phyloP scores from a whole-genome alignment of 345 rosid genomes.

The Microthlaspi erraticum region DNA sequence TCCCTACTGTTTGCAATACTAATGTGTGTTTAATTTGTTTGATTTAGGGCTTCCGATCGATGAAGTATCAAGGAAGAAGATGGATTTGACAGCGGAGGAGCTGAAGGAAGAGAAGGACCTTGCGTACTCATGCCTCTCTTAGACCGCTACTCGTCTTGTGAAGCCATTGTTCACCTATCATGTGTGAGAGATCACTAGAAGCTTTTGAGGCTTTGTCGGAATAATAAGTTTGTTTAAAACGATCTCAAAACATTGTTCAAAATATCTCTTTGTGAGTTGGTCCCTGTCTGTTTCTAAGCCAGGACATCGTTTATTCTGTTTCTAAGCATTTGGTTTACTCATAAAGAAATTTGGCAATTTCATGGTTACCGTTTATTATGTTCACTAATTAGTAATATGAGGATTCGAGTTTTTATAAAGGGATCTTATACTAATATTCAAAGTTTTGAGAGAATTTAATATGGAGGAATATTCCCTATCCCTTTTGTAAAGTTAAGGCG shows the following conservation, averaged over 20 bases:
- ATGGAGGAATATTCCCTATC: not conserved
- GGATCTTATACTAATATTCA: conserved; percentile 20
- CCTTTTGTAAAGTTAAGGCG: conserved; percentile 36
- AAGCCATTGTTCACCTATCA: not conserved
- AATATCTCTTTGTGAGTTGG: conserved; percentile 11
- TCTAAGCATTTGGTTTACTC: conserved; percentile 4
- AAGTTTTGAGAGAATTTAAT: not conserved
- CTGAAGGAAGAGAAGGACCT: conserved; percentile 91
- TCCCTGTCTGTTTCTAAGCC: conserved; percentile 32
- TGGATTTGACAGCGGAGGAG: conserved; percentile 91
- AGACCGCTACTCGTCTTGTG: conserved; percentile 23
- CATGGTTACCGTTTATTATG: not conserved
- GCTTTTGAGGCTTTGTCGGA: conserved; percentile 35
- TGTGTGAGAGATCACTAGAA: conserved; percentile 27
- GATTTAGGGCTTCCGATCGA: conserved; percentile 75
- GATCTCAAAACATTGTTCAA: conserved; percentile 28
- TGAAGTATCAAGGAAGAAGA: conserved; percentile 92
- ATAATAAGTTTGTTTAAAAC: conserved; percentile 29
- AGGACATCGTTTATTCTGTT: conserved; percentile 7
- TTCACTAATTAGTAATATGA: conserved; percentile 7
- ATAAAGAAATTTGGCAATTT: not conserved
- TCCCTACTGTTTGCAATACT: not conserved
- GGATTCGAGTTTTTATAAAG: conserved; percentile 5
- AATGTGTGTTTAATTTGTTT: conserved; percentile 26
- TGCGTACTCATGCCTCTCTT: conserved; percentile 95